Base-by-base conservation (phyloP, 768 basidiomycete species). In the Galerina sulciceps region DNA sequence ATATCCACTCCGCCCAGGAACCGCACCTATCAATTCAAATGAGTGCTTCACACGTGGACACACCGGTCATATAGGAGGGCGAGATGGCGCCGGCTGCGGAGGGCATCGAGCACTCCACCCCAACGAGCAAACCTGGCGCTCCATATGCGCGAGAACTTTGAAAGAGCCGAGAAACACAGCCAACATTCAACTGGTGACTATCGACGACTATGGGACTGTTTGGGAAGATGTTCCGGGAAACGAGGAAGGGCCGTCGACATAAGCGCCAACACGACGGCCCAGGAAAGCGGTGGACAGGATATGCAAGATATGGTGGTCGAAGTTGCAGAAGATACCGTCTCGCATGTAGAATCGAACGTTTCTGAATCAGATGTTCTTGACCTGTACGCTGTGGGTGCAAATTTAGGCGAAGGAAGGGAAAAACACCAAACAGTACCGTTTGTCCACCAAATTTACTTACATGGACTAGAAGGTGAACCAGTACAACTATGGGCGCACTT, bases 1-100 rank as follows among this genome's bases (percentile, higher is more conserved):
- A 10, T 63, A 58, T 53, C 68, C 70, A 17, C 65, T 71, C 1
- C 55, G 47, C 0, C 67, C 67, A 0, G 68, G 70, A 15, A 65
- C 68, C 4, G 40, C 41, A 14, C 54, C 65, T 4, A 46, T 67
- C 23, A 51, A 40, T 10, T 53, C 58, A 11, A 60, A 61, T 9
- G 68, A 61, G 49, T 69, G 67, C 36, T 67, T 55, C 57, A 36
- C 47, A 10, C 68, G 67, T 31, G 65, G 68, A 0, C 51, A 55
- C 22, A 22, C 47, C 0, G 62, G 65, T 13, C 66, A 65, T 48
- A 52, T 15, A 4, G 37, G 51, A 10, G 5, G 14, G 17, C 36
- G 23, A 46, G 52, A 13, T 65, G 63, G 44, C 10, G 17, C 47
- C 26, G 13, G 44, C 14, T 20, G 41, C 1, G 18, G 36, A 35